Evolutionary conservation across 805 yeast species (phyloP), one percentile per base, ranked within the genome.

Genomic region (Priceomyces haplophilus): DNA sequence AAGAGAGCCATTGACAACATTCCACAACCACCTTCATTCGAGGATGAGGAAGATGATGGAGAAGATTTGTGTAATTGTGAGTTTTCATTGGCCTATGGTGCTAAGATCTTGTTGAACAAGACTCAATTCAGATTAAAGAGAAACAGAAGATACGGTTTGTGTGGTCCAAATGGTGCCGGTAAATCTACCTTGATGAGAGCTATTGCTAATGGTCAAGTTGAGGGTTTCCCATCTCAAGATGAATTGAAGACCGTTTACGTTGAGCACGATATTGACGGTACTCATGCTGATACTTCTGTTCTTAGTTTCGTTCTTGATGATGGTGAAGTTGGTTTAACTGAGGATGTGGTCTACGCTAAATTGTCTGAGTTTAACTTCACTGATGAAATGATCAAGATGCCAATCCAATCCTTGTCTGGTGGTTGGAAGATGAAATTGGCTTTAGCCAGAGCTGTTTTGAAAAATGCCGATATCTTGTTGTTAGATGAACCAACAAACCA

Each of bases 381-480:
- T 60, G 91, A 88, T 47, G 96, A 84, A 67, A 93, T 91, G 97
- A 82, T 85, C 65, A 68, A 65, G 53, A 87, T 85, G 95, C 95
- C 97, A 66, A 91, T 91, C 72, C 82, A 88, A 67, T 87, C 97
- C 54, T 82, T 93, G 61, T 93, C 99, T 67, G 99, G 99, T 85
- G 99, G 99, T 83, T 91, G 99, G 99, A 93, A 93, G 85, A 91
- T 91, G 99, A 93, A 93, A 79, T 83, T 91, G 73, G 98, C 98
- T 69, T 82, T 91, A 66, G 98, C 99, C 62, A 88, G 97, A 79
- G 99, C 99, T 67, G 97, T 91, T 66, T 83, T 91, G 77, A 88
- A 87, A 82, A 90, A 90, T 77, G 98, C 99, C 66, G 96, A 88
- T 75, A 93, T 91, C 69, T 80, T 91, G 74, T 80, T 91, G 75